Conservation (phyloP, 176 grass and related monocot species). For the Rhynchospora pubera region DNA sequence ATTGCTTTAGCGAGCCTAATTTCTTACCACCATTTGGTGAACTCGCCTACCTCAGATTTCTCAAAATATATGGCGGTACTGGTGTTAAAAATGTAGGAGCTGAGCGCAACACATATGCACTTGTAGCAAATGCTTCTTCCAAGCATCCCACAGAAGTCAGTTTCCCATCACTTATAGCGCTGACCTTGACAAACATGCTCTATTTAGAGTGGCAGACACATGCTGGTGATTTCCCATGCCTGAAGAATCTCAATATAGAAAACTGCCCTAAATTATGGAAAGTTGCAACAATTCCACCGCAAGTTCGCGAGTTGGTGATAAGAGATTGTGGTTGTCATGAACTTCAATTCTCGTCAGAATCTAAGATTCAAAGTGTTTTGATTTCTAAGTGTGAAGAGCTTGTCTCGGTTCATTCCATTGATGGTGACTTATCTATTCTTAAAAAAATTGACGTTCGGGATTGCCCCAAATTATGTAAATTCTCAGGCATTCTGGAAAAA, state of each 20-base stretch:
- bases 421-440: background rate
- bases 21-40: background rate
- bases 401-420: no score
- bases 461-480: no score
- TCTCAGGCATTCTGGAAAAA: background rate
- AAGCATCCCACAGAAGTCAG: no score
- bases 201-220: background rate
- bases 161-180: background rate
- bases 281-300: background rate
- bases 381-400: no score
- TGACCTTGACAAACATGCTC: background rate
- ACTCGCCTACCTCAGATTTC: background rate
- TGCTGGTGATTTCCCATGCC: background rate
- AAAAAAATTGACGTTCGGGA: no score
- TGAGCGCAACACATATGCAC: background rate
- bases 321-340: no score
- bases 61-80: background rate
- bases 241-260: background rate
- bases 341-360: no score
- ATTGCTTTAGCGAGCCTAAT: background rate
- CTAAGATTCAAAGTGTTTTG: no score
- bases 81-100: no score
- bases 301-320: background rate
- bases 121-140: no score
- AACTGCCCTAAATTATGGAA: background rate